Conservation (phyloP, 169 alveolate genomes). For the Eimeria zaria region DNA sequence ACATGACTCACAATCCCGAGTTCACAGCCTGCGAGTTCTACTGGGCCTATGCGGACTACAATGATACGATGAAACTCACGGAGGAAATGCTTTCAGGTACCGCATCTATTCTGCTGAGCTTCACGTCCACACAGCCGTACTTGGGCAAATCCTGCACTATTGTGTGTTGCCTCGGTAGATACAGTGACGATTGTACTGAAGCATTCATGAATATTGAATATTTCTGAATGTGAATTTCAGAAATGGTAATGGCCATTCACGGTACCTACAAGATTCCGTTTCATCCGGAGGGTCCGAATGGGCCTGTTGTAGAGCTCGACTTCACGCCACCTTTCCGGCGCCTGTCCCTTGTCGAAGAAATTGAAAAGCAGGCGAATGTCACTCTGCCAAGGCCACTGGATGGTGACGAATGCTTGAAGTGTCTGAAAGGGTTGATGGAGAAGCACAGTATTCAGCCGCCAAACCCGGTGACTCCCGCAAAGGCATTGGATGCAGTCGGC, state of each 20-base stretch:
- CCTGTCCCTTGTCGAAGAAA: conserved; percentile 87
- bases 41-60: conserved; percentile 98
- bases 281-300: conserved; percentile 98
- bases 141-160: not conserved
- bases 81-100: conserved; percentile 97
- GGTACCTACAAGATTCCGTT: conserved; percentile 97
- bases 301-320: conserved; percentile 96
- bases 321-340: conserved; percentile 98
- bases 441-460: conserved; percentile 93
- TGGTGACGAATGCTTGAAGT: conserved; percentile 75
- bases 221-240: conserved; percentile 12
- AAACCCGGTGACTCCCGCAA: conserved; percentile 94
- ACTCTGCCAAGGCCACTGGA: conserved; percentile 84
- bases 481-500: conserved; percentile 93
- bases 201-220: not conserved
- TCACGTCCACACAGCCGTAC: not conserved
- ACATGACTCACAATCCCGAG: conserved; percentile 99
- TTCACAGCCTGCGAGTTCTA: conserved; percentile 99
- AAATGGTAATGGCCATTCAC: conserved; percentile 91
- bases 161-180: not conserved
- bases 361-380: conserved; percentile 85
- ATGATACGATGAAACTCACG: conserved; percentile 98
- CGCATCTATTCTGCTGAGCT: not conserved
- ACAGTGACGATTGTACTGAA: not conserved
- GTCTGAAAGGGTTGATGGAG: conserved; percentile 88